Base-by-base conservation (phyloP, 2,329 filamentous ascomycete species). In the Bisporella sp. region DNA sequence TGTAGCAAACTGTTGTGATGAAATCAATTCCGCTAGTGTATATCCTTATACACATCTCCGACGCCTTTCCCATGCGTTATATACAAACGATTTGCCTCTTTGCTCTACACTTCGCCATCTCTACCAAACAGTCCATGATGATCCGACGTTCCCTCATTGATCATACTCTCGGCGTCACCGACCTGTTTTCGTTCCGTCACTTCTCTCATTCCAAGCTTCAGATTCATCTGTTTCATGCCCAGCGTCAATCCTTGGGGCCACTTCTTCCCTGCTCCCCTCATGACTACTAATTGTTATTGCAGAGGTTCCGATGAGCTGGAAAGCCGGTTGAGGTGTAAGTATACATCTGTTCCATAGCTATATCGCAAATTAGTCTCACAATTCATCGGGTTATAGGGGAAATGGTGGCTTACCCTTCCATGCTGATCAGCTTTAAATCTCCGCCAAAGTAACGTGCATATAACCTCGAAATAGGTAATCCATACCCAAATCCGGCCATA, bases 401-500 rank as follows among this genome's bases (percentile, higher is more conserved):
- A 13, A 12, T 11, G 43, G 12, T 41, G 46, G 68, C 87, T 76
- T 75, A 96, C 89, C 93, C 93, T 76, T 99, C 93, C 93, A 99
- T 99, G 68, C 90, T 96, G 64, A 99, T 99, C 68, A 99, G 71
- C 71, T 97, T 97, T 62, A 99, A 69, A 68, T 99, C 93, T 52
- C 93, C 93, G 53, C 93, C 93, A 72, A 99, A 99, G 72, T 99
- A 99, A 58, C 93, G 78, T 49, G 93, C 93, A 64, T 99, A 99
- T 47, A 99, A 75, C 57, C 93, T 78, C 59, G 89, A 95, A 55
- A 99, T 97, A 0, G 93, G 93, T 58, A 99, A 68, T 12, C 93
- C 93, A 64, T 99, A 99, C n/a, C 93, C 93, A 65, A 97, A 99
- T 2, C 93, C 93, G 55, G 93, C 93, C 93, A 99, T 97, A 1